Conservation (phyloP, 495 filamentous ascomycete genomes). For the Penicillium odoratum region DNA sequence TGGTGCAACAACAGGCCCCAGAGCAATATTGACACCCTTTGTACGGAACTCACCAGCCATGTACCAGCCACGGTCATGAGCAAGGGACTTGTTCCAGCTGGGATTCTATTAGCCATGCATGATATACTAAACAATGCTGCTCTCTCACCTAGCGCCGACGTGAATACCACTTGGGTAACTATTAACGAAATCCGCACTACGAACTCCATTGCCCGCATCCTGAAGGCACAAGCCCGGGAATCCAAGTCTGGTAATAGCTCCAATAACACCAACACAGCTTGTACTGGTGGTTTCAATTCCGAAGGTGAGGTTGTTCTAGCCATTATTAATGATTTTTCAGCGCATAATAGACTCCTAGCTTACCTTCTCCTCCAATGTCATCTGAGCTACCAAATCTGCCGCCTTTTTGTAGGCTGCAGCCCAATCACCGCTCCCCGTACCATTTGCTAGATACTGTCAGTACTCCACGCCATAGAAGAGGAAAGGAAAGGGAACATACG, state of each 20-base stretch:
- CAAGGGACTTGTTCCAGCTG: conserved; percentile 52
- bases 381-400: conserved; percentile 46
- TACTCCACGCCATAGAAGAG: neutral
- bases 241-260: conserved; percentile 50
- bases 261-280: conserved; percentile 53
- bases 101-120: conserved; percentile 3
- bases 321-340: neutral
- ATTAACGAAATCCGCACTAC: conserved; percentile 61
- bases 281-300: conserved; percentile 34
- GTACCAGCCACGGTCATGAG: conserved; percentile 55
- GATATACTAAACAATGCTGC: neutral
- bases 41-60: conserved; percentile 54
- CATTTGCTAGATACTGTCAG: conserved; percentile 17
- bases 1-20: conserved; percentile 65
- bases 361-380: conserved; percentile 61
- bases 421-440: conserved; percentile 40
- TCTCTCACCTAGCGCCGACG: conserved; percentile 45
- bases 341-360: neutral
- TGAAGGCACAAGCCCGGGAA: conserved; percentile 64
- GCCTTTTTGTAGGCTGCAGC: conserved; percentile 51
- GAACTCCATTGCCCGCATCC: conserved; percentile 63
- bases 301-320: conserved; percentile 49
- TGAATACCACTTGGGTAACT: conserved; percentile 56
- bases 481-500: conserved; percentile 26
- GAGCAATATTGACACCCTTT: conserved; percentile 55